Percentiles rank a stretch among this genome's conserved stretches.
Evolutionary conservation across 495 filamentous ascomycete species (phyloP).

Genomic region (Tuber calosporum): DNA sequence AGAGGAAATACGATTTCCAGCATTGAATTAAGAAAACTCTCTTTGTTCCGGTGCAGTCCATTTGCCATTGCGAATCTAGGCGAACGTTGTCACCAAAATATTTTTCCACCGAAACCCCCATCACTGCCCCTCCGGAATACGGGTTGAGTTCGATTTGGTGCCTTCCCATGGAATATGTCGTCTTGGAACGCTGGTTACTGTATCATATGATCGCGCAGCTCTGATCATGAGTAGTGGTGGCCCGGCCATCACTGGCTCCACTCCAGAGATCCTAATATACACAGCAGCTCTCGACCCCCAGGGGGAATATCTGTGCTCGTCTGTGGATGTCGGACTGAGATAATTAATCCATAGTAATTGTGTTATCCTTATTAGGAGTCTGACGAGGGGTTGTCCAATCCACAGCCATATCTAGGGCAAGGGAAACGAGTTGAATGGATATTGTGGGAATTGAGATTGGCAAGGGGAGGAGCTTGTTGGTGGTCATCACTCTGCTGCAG

Average conservation of each 20-base stretch:
- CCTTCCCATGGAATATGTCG: background rate
- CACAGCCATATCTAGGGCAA: background rate
- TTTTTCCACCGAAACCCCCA: background rate
- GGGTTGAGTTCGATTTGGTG: background rate
- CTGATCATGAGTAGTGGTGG: background rate
- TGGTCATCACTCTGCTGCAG: background rate
- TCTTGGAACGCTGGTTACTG: background rate
- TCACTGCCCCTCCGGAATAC: background rate
- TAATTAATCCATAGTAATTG: background rate
- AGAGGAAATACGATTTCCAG: conserved; percentile 5
- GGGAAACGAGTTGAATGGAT: background rate
- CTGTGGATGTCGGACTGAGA: background rate
- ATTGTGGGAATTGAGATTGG: background rate
- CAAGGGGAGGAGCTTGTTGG: background rate
- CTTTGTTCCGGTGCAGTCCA: conserved; percentile 26
- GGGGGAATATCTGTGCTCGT: background rate
- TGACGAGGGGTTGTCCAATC: background rate
- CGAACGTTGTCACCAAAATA: background rate
- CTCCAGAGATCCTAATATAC: background rate
- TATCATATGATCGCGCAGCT: background rate
- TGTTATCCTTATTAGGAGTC: background rate
- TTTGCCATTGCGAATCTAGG: conserved; percentile 16
- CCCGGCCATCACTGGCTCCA: background rate
- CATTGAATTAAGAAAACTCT: conserved; percentile 18
- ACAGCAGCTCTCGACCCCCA: background rate